Conservation (phyloP, 495 filamentous ascomycete species). For the Talaromyces stipitatus region DNA sequence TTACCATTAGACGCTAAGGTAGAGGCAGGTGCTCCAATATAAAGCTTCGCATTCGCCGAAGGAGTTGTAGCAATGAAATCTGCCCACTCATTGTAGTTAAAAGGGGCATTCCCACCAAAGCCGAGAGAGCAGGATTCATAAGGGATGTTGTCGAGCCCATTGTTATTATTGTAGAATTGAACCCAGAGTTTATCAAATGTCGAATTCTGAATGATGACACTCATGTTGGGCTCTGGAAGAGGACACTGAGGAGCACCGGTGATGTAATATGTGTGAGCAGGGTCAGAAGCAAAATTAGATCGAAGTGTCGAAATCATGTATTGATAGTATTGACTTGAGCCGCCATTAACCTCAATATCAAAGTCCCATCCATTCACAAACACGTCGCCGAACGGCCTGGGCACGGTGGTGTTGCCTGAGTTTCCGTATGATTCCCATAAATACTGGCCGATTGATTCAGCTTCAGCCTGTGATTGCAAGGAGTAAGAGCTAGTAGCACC, state of each 20-base stretch:
- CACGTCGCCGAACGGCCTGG: conserved; percentile 45
- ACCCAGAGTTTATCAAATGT: conserved; percentile 31
- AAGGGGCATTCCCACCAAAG: conserved; percentile 15
- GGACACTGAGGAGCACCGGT: conserved; percentile 53
- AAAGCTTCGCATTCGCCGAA: conserved; percentile 35
- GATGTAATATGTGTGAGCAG: conserved; percentile 44
- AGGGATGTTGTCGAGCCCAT: conserved; percentile 7
- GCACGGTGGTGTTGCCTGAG: conserved; percentile 15
- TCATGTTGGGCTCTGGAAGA: conserved; percentile 47
- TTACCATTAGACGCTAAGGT: conserved; percentile 12
- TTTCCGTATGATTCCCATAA: conserved; percentile 46
- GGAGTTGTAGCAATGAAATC: conserved; percentile 29
- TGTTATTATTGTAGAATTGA: conserved; percentile 38
- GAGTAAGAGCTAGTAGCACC: conserved; percentile 32
- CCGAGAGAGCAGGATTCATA: conserved; percentile 4
- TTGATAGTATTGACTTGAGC: conserved; percentile 24
- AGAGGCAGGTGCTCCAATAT: conserved; percentile 39
- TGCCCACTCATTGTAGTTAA: conserved; percentile 44
- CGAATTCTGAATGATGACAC: conserved; percentile 21
- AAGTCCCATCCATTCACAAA: conserved; percentile 56
- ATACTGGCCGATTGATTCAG: conserved; percentile 36
- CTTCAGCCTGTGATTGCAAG: conserved; percentile 32
- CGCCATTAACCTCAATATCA: conserved; percentile 28
- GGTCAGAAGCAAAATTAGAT: conserved; percentile 31
- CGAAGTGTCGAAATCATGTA: conserved; percentile 40